Evolutionary conservation across 768 basidiomycete species (phyloP), one percentile per base, ranked within the genome.

Genomic region (Boletus fagicola): DNA sequence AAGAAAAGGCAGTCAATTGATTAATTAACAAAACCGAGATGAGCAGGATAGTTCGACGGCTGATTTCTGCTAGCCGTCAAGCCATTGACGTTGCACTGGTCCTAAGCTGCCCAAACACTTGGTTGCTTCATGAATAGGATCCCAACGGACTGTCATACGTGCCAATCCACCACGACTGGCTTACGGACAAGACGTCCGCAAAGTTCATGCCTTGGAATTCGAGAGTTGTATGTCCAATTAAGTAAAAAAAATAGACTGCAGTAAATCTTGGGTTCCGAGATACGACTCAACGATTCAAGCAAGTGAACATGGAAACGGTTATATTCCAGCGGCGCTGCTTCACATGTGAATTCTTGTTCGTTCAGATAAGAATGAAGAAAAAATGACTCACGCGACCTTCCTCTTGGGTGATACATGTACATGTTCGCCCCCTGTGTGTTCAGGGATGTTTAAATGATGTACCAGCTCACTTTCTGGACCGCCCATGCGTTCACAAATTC

Each of bases 401-500:
- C 57, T 68, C 45, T 57, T 61, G 44, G 51, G n/a, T 49, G 60
- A 26, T 45, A 51, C 33, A 43, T 44, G 56, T 47, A 54, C 42
- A 40, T 49, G 56, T 39, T 57, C 60, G 15, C 53, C 54, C 15
- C 58, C 52, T 20, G 49, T 10, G 20, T 22, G 57, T 31, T 39
- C 56, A 43, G 43, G 16, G 3, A 24, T 45, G 13, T 33, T 52
- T 36, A 33, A 38, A 24, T 35, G 44, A 31, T 40, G 49, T 38
- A 53, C 31, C 15, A 73, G 36, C 10, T 65, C 54, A n/a, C 72
- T 45, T 44, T 67, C 67, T 30, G 50, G n/a, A 26, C 72, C 71
- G 12, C 71, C 71, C 71, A 72, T 69, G 26, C 54, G 64, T 22
- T 73, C 69, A 51, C 69, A 69, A 24, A 72, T 66, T 13, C 39